Evolutionary conservation across 129 eudicot genomes (phyloP).

Genomic region (Oenanthe sinensis): DNA sequence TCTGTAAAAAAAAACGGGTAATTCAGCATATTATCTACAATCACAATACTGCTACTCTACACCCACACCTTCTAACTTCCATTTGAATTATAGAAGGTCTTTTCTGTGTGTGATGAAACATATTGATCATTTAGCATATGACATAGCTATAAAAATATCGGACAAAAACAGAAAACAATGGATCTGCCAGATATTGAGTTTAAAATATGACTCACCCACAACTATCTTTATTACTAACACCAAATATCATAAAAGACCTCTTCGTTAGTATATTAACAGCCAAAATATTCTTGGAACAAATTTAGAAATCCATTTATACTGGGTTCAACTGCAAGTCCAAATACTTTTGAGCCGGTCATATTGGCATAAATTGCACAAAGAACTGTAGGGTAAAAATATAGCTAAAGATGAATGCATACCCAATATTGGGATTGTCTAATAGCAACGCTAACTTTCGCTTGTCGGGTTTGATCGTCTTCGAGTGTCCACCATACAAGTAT

Average conservation of each 20-base stretch:
- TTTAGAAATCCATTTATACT: background rate
- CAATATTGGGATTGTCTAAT: slow-evolving; percentile 82
- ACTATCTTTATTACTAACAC: background rate
- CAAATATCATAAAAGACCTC: background rate
- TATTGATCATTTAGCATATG: background rate
- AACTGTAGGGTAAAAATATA: background rate
- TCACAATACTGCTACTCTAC: background rate
- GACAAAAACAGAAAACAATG: background rate
- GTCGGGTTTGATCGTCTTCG: slow-evolving; percentile 92
- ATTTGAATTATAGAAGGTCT: too few relatives aligned
- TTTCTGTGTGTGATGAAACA: background rate
- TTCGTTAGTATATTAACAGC: background rate
- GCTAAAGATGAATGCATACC: slow-evolving; percentile 39
- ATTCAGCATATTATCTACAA: too few relatives aligned
- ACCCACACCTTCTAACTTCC: background rate
- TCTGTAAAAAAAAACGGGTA: background rate
- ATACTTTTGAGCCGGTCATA: background rate
- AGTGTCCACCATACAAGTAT: slow-evolving; percentile 82
- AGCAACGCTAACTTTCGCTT: slow-evolving; percentile 76
- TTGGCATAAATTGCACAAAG: background rate
- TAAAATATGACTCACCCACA: background rate
- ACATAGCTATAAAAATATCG: background rate
- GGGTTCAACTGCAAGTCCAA: background rate
- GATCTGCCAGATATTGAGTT: background rate
- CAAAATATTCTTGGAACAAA: background rate